These are phyloP conservation scores for Mortierella sp. DNA, from an alignment of 371 early-diverging fungal genomes.

Conservation along the genomic window DNA sequence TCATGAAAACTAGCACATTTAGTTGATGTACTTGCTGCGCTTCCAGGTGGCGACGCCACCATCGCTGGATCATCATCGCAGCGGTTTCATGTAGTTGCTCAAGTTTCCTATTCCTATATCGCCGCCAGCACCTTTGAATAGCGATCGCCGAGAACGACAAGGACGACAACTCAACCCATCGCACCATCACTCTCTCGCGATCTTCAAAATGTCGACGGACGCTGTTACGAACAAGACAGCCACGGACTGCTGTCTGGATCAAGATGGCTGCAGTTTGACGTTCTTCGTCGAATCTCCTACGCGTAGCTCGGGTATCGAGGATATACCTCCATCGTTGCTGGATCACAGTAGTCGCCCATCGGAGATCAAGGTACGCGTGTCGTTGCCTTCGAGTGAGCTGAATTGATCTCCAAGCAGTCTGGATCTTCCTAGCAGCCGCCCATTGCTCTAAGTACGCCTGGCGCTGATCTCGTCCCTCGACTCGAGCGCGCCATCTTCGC, in stretches of 20 bases:
- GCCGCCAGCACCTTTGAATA: conserved; percentile 53
- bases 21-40: conserved; percentile 8
- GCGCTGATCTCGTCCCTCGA: conserved; percentile 20
- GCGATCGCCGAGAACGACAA: conserved; percentile 37
- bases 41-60: conserved; percentile 38
- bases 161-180: conserved; percentile 34
- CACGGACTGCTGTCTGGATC: conserved; percentile 47
- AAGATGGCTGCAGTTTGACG: conserved; percentile 33
- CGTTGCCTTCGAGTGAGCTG: conserved; percentile 16
- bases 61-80: conserved; percentile 33
- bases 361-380: conserved; percentile 24
- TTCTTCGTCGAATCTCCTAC: background rate
- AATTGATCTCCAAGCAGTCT: conserved; percentile 30
- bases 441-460: conserved; percentile 23
- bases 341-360: conserved; percentile 20
- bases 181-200: conserved; percentile 25
- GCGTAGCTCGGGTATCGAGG: conserved; percentile 10
- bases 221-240: conserved; percentile 27
- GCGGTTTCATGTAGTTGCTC: conserved; percentile 16
- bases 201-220: conserved; percentile 27
- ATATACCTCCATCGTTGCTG: conserved; percentile 34
- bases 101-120: conserved; percentile 6
- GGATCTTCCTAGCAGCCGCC: conserved; percentile 35
- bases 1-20: conserved; percentile 8
- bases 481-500: conserved; percentile 25